Evolutionary conservation across 345 rosid species (phyloP).

Genomic region (Turnera subulata): DNA sequence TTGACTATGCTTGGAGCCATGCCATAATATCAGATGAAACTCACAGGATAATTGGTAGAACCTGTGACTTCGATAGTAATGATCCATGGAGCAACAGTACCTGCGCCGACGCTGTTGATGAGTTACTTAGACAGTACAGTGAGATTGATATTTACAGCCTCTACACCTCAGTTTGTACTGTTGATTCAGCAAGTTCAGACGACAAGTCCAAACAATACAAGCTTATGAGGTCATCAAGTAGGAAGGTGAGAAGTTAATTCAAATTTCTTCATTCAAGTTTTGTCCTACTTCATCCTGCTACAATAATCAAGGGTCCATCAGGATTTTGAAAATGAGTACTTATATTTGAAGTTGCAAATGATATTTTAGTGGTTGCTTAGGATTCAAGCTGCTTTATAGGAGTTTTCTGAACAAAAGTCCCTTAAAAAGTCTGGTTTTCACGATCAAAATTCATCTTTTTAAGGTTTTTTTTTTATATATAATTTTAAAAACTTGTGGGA

Average conservation of each 20-base stretch:
- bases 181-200: constrained; percentile 31
- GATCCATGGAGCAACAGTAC: constrained; percentile 53
- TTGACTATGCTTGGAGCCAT: constrained; percentile 97
- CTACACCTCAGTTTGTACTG: constrained; percentile 61
- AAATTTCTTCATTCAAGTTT: background rate
- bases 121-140: constrained; percentile 57
- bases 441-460: no score
- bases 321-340: no score
- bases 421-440: no score
- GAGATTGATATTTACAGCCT: constrained; percentile 79
- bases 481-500: no score
- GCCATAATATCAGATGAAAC: constrained; percentile 86
- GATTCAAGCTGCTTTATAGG: no score
- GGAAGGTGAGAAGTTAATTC: constrained; percentile 35
- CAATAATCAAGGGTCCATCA: no score
- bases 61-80: constrained; percentile 58
- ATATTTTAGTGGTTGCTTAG: no score
- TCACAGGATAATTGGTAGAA: constrained; percentile 39
- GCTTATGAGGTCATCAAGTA: constrained; percentile 38
- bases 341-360: no score
- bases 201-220: constrained; percentile 24
- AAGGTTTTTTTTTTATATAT: no score
- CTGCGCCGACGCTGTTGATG: constrained; percentile 53
- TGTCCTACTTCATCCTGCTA: background rate
- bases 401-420: no score